A percentile compares a stretch with the other conserved stretches of the same genome.
Conservation (phyloP, 208 protist genomes). For the Leptomonas pyrrhocoris region DNA sequence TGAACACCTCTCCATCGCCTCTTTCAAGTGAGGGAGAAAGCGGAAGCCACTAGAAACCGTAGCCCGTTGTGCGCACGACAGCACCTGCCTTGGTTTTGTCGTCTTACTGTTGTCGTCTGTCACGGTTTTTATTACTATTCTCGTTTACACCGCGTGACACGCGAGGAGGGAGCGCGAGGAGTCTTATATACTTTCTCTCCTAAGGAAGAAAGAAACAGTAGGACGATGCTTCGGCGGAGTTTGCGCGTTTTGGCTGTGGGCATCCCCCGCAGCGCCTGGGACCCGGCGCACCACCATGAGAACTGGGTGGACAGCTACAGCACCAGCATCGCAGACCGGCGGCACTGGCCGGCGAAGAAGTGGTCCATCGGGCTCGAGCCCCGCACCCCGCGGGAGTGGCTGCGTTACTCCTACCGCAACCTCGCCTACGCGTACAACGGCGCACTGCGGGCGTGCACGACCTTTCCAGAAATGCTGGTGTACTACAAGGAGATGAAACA, state of each 20-base stretch:
- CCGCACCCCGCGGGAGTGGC: constrained; percentile 82
- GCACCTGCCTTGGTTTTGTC: too few relatives aligned
- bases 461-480: constrained; percentile 84
- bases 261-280: constrained; percentile 87
- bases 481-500: constrained; percentile 92
- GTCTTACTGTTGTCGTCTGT: too few relatives aligned
- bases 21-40: too few relatives aligned
- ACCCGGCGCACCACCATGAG: constrained; percentile 80
- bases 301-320: constrained; percentile 90
- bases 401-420: constrained; percentile 81
- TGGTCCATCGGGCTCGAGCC: constrained; percentile 87
- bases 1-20: too few relatives aligned
- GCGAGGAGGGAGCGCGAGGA: too few relatives aligned
- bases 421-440: constrained; percentile 92
- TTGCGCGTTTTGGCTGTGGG: constrained; percentile 37
- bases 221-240: constrained; percentile 44
- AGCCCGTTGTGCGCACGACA: too few relatives aligned
- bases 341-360: constrained; percentile 86
- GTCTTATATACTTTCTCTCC: too few relatives aligned
- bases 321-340: constrained; percentile 68
- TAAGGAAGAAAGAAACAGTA: background rate
- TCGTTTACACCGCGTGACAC: too few relatives aligned
- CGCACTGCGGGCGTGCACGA: constrained; percentile 78
- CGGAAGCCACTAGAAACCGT: too few relatives aligned
- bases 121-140: too few relatives aligned